phyloP scores from a whole-genome alignment of 2,329 filamentous ascomycete genomes.

The Lecanosticta acicola region DNA sequence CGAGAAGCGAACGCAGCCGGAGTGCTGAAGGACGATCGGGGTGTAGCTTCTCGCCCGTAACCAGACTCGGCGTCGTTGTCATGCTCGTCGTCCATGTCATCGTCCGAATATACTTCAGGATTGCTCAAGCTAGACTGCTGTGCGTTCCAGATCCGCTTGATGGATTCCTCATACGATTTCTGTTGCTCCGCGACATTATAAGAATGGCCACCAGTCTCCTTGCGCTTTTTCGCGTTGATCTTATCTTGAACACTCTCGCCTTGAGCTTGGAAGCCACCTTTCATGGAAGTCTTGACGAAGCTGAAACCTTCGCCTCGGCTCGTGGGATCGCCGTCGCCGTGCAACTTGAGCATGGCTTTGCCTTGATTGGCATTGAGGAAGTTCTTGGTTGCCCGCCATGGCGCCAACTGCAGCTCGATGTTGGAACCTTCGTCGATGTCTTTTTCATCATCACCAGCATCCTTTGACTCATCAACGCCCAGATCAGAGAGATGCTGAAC shows the following conservation, averaged over 20 bases:
- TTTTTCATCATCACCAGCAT: constrained; percentile 59
- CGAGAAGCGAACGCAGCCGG: constrained; percentile 48
- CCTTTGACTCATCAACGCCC: constrained; percentile 65
- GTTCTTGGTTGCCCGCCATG: constrained; percentile 95
- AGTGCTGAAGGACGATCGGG: constrained; percentile 61
- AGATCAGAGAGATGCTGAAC: constrained; percentile 86
- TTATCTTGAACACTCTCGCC: constrained; percentile 85
- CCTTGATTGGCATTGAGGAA: constrained; percentile 90
- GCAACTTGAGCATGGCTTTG: constrained; percentile 93
- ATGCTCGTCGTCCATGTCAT: constrained; percentile 58
- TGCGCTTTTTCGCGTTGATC: constrained; percentile 68
- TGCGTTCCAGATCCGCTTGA: constrained; percentile 85
- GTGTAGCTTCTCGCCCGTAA: constrained; percentile 48
- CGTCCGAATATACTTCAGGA: constrained; percentile 66
- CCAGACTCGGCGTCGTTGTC: constrained; percentile 41
- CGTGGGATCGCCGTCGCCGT: constrained; percentile 91
- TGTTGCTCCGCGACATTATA: constrained; percentile 97
- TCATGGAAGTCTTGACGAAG: constrained; percentile 98
- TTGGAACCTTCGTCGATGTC: constrained; percentile 63
- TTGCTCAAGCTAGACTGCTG: constrained; percentile 76
- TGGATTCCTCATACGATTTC: constrained; percentile 83
- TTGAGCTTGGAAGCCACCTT: constrained; percentile 88
- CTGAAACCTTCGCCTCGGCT: constrained; percentile 91
- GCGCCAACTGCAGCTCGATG: constrained; percentile 81
- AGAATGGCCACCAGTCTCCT: constrained; percentile 75